These are phyloP conservation scores for Musa acuminata DNA, from an alignment of 176 grass and related monocot species.

Conservation along the genomic window DNA sequence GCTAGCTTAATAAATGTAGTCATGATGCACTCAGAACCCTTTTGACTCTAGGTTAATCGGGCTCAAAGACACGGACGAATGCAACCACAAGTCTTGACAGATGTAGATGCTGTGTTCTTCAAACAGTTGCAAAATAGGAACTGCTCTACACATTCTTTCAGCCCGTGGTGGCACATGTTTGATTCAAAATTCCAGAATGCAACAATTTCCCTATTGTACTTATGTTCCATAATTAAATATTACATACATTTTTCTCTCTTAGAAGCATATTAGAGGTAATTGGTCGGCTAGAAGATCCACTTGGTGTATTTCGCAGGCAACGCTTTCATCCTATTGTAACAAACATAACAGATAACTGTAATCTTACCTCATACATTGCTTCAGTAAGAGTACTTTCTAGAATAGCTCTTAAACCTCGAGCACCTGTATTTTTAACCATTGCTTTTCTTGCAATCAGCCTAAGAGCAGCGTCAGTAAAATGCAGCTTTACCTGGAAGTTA, in stretches of 20 bases:
- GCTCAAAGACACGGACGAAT: no score
- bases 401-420: constrained; percentile 83
- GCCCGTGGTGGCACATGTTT: not conserved
- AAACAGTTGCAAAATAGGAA: no score
- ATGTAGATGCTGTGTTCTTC: not conserved
- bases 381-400: constrained; percentile 84
- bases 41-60: no score
- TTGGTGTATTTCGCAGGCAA: not conserved
- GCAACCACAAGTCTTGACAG: not conserved
- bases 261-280: not conserved
- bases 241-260: no score
- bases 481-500: constrained; percentile 57
- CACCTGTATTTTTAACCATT: constrained; percentile 68
- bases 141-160: not conserved
- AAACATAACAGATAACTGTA: constrained; percentile 11
- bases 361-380: constrained; percentile 96
- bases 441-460: constrained; percentile 70
- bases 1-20: not conserved
- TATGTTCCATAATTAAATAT: no score
- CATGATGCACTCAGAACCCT: not conserved
- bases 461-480: constrained; percentile 66
- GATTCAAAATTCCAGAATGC: not conserved
- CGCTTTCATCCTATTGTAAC: not conserved
- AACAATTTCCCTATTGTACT: not conserved
- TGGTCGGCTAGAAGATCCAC: not conserved